Conservation (phyloP, 495 filamentous ascomycete species). For the Aspergillus saccharolyticus region DNA sequence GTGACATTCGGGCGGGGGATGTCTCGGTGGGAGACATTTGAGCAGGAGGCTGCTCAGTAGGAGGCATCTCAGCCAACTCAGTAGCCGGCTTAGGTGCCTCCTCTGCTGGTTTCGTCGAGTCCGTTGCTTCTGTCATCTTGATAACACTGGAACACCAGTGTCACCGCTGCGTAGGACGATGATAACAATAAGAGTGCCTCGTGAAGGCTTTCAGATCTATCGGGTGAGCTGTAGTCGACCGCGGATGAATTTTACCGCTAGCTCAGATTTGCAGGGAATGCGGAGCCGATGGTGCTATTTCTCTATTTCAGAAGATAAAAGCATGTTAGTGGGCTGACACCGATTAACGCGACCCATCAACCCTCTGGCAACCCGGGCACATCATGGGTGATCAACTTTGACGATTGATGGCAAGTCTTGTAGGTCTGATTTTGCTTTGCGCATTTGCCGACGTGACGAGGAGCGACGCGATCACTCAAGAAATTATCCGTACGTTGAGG, state of each 20-base stretch:
- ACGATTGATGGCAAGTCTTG: neutral
- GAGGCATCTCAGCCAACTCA: slow-evolving; percentile 21
- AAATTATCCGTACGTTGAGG: neutral
- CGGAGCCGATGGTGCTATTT: slow-evolving; percentile 6
- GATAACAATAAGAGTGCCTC: neutral
- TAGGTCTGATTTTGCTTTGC: slow-evolving; percentile 2
- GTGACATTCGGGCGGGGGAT: neutral
- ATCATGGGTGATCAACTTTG: neutral
- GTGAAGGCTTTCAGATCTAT: neutral
- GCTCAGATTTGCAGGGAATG: slow-evolving; percentile 4
- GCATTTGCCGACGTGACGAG: slow-evolving; percentile 1
- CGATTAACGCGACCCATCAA: neutral
- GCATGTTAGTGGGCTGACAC: slow-evolving; percentile 11
- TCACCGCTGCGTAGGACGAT: neutral
- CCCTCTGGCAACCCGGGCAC: neutral
- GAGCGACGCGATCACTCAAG: neutral
- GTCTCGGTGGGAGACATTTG: neutral
- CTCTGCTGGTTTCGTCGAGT: slow-evolving; percentile 26
- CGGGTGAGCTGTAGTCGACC: neutral
- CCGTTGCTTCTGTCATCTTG: slow-evolving; percentile 35
- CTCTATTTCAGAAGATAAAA: slow-evolving; percentile 7
- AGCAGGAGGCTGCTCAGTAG: slow-evolving; percentile 5
- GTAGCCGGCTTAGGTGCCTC: slow-evolving; percentile 24
- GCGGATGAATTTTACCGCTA: slow-evolving; percentile 5
- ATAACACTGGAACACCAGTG: neutral